A percentile compares a stretch with the other conserved stretches of the same genome.
These are phyloP conservation scores for Hymenoscyphus albidus DNA, from an alignment of 2,329 filamentous ascomycete species.

Conservation along the genomic window DNA sequence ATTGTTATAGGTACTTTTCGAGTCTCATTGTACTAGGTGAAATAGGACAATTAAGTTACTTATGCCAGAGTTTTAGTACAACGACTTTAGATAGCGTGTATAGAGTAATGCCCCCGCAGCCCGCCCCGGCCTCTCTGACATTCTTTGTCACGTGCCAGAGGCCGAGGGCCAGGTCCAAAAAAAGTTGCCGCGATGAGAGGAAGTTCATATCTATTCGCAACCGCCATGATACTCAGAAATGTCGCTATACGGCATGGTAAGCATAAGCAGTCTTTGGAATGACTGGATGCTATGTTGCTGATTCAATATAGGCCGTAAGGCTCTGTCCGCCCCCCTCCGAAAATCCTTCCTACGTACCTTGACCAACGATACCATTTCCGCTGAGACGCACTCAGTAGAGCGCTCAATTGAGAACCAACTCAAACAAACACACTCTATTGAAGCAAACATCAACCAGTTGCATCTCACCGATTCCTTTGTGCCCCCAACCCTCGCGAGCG, in stretches of 20 bases:
- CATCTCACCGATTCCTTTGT: slow-evolving; percentile 26
- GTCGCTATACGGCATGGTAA: slow-evolving; percentile 52
- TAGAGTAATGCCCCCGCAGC: too few relatives aligned
- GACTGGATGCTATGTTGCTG: background rate
- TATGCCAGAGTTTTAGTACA: too few relatives aligned
- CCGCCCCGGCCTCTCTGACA: background rate
- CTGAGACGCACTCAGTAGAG: slow-evolving; percentile 19
- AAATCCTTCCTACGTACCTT: slow-evolving; percentile 40
- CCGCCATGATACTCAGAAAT: slow-evolving; percentile 55
- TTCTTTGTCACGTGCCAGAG: background rate
- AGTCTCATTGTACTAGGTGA: too few relatives aligned
- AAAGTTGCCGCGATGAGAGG: slow-evolving; percentile 24
- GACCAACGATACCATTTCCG: slow-evolving; percentile 27
- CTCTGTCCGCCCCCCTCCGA: slow-evolving; percentile 44
- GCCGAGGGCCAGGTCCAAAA: slow-evolving; percentile 25
- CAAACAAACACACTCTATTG: slow-evolving; percentile 24
- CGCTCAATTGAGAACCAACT: slow-evolving; percentile 20
- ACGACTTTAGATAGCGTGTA: too few relatives aligned
- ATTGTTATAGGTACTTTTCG: too few relatives aligned
- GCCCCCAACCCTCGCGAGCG: slow-evolving; percentile 22
- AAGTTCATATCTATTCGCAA: slow-evolving; percentile 18
- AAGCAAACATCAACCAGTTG: slow-evolving; percentile 25
- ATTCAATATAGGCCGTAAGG: slow-evolving; percentile 48
- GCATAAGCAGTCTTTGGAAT: slow-evolving; percentile 36
- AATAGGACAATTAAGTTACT: too few relatives aligned